Percentiles rank a stretch among this genome's conserved stretches.
phyloP scores from a whole-genome alignment of 2,329 filamentous ascomycete species.

The Paracorniculantispora psalliotae region DNA sequence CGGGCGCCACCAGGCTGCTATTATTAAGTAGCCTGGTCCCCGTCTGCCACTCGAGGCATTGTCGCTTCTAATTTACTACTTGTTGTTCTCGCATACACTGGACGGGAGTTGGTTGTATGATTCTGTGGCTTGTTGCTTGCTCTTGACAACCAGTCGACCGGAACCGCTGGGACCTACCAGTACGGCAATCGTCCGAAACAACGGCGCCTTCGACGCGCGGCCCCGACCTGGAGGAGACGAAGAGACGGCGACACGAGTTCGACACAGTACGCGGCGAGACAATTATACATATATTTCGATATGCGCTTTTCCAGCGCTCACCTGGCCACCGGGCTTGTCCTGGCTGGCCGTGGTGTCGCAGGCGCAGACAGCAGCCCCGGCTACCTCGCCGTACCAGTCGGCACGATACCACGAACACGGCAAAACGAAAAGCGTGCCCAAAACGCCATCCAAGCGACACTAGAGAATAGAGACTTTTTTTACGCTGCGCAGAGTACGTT shows the following conservation, averaged over 20 bases:
- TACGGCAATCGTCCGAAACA: background rate
- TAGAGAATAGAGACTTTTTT: slow-evolving; percentile 34
- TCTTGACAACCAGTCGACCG: background rate
- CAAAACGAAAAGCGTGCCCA: background rate
- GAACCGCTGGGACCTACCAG: background rate
- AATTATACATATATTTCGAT: background rate
- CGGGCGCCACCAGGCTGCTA: background rate
- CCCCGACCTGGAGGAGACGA: background rate
- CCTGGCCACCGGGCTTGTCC: slow-evolving; percentile 8
- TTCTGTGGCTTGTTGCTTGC: background rate
- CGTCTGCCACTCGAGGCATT: background rate
- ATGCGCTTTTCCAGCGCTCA: slow-evolving; percentile 4
- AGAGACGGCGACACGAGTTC: background rate
- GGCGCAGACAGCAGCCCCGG: slow-evolving; percentile 30
- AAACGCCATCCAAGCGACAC: slow-evolving; percentile 25
- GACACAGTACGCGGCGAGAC: background rate
- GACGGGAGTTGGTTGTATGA: background rate
- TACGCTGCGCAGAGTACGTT: slow-evolving; percentile 35
- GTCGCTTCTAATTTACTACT: background rate
- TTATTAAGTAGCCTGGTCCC: slow-evolving; percentile 3
- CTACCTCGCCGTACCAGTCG: slow-evolving; percentile 33
- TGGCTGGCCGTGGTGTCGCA: slow-evolving; percentile 1
- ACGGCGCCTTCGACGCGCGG: background rate
- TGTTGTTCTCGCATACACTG: background rate
- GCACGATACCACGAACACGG: slow-evolving; percentile 24